Evolutionary conservation across 2,329 filamentous ascomycete species (phyloP), one percentile per base, ranked within the genome.

Genomic region (Stagonosporopsis vannaccii): DNA sequence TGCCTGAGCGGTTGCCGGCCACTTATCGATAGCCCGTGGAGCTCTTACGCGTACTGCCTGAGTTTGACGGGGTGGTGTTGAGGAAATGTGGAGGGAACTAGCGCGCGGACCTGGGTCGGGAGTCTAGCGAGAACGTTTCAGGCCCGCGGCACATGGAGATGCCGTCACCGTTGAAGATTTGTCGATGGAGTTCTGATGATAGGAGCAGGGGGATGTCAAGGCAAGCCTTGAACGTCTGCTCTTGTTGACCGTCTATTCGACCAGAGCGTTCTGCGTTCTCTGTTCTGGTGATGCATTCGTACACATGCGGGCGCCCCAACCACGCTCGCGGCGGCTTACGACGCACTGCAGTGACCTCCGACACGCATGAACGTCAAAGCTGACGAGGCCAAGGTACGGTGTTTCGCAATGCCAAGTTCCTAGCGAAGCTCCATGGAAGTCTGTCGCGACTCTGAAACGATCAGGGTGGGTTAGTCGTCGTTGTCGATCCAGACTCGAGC

Each of bases 11-110:
- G 45, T 61, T 50, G 44, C 33, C 56, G 54, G 50, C 46, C 58
- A 60, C 40, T 53, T 62, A 58, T 63, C 62, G 58, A 66, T 58
- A 57, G 56, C 50, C 53, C 48, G 53, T 61, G 60, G 58, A 59
- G 56, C 66, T 71, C 63, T 70, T 68, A 74, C 72, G 70, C 70
- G 70, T 70, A 69, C 62, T 66, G 64, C 66, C 51, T 64, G 62
- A 68, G 63, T 35, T 48, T 55, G 46, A 51, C 28, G 53, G 36
- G 53, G 56, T 58, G 62, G 55, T 60, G 68, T 63, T 62, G 63
- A 68, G 55, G 61, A 69, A 65, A 51, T 66, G 69, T 73, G 70
- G 71, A 63, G 70, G 63, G 35, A 41, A 48, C 57, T 61, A 55
- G 53, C 37, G 43, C 42, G 59, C 57, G 56, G 40, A 56, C 50